Base-by-base conservation (phyloP, 345 rosid species). In the Eucalyptus guilfoylei region DNA sequence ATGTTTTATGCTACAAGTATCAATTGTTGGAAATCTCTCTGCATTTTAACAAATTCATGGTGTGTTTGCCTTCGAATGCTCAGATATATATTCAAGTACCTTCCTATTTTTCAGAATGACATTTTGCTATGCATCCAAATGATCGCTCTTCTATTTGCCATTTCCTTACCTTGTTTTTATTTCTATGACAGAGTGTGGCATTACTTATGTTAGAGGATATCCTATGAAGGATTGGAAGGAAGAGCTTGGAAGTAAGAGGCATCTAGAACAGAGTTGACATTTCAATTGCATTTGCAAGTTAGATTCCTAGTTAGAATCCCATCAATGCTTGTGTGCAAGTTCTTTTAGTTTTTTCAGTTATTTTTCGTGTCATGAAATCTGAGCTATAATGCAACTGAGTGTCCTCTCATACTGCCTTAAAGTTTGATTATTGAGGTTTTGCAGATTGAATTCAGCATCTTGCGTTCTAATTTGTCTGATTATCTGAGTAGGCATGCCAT, bases 401-500 rank as follows among this genome's bases (percentile, higher is more conserved):
- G 28, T 9, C 28, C 60, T 55, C 60, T 23, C 6, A 9, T 4
- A 55, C 9, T 55, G 28, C 60, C 60, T 55, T 55, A 55, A 55
- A 55, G 26, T 55, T 55, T 2, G 0, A 23, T 55, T 24, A 23
- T 0, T 55, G 60, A 55, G 28, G 60, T 55, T 55, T 55, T 55
- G 11, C 12, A 9, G 1, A 23, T 54, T 54, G 24, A 47, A 9
- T 54, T 54, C 12, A 54, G 5, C 28, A 54, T 54, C 26, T 23
- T 54, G 60, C 28, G 12, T 54, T 21, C 60, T 54, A 54, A 54
- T 54, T 54, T 54, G 28, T 8, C 5, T 54, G 2, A 23, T 54
- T 54, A 21, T 54, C 28, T 21, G 0, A 54, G 60, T 0, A 0
- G 12, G 60, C 5, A 0, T 54, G 60, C 60, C 60, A 54, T 54